Conservation (phyloP, 495 filamentous ascomycete species). For the Podospora fimiseda region DNA sequence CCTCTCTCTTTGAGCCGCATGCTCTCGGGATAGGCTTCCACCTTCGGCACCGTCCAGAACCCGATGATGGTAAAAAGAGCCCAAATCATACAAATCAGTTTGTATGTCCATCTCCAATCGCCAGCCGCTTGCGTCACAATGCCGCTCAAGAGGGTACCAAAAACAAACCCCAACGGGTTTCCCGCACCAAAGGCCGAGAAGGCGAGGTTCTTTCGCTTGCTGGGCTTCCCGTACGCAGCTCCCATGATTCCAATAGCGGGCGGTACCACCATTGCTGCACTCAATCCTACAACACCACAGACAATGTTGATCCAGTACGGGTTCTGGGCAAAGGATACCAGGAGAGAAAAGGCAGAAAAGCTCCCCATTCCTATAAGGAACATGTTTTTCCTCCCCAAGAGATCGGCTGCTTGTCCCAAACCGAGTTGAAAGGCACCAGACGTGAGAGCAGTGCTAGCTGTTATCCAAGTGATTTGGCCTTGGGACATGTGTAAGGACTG, state of each 20-base stretch:
- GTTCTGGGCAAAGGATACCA: slow-evolving; percentile 56
- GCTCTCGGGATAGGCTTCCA: slow-evolving; percentile 40
- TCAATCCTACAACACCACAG: slow-evolving; percentile 56
- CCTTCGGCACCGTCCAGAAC: slow-evolving; percentile 57
- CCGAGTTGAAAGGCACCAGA: slow-evolving; percentile 62
- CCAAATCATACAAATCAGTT: slow-evolving; percentile 59
- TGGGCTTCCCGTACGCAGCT: slow-evolving; percentile 53
- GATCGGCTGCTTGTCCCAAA: slow-evolving; percentile 61
- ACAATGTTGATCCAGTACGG: slow-evolving; percentile 60
- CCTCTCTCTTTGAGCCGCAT: slow-evolving; percentile 38
- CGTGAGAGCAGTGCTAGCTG: slow-evolving; percentile 53
- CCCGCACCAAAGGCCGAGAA: slow-evolving; percentile 68
- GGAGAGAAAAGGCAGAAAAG: slow-evolving; percentile 49
- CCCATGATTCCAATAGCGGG: slow-evolving; percentile 63
- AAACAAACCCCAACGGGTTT: slow-evolving; percentile 65
- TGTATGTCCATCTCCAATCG: not conserved
- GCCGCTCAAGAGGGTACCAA: slow-evolving; percentile 59
- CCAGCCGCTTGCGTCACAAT: no score
- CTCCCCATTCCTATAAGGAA: slow-evolving; percentile 58
- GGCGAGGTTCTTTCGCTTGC: slow-evolving; percentile 60
- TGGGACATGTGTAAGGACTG: slow-evolving; percentile 58
- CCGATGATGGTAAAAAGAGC: slow-evolving; percentile 51
- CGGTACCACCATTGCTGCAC: slow-evolving; percentile 57
- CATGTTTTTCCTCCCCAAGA: slow-evolving; percentile 56
- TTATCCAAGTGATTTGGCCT: slow-evolving; percentile 68